phyloP scores from a whole-genome alignment of 2,329 filamentous ascomycete genomes.

The Plenodomus tracheiphilus region DNA sequence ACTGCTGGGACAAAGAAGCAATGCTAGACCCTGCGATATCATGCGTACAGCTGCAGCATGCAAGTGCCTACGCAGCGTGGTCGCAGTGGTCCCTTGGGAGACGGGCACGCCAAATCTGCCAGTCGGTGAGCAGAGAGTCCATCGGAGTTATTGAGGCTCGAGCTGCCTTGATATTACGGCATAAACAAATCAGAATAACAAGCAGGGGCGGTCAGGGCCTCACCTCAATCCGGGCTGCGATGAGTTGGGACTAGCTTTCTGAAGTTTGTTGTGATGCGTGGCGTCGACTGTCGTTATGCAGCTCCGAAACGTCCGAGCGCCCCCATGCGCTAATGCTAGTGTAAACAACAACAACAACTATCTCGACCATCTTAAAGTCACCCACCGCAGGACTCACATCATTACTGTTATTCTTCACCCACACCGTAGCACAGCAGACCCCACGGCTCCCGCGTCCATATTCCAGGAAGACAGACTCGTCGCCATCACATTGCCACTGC shows the following conservation, averaged over 20 bases:
- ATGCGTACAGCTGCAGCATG: conserved; percentile 15
- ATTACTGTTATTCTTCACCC: conserved; percentile 42
- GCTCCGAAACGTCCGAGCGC: conserved; percentile 25
- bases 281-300: conserved; percentile 17
- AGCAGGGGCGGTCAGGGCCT: conserved; percentile 8
- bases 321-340: conserved; percentile 15
- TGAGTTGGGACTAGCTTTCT: conserved; percentile 23
- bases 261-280: conserved; percentile 4
- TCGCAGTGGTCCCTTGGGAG: conserved; percentile 9
- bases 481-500: conserved; percentile 15
- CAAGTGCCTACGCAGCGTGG: neutral
- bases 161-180: conserved; percentile 6
- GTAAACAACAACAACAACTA: conserved; percentile 32
- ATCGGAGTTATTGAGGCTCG: no score
- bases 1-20: conserved; percentile 1
- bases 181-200: conserved; percentile 4
- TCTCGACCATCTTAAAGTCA: conserved; percentile 28
- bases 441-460: conserved; percentile 23
- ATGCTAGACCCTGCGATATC: conserved; percentile 30
- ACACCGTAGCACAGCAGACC: conserved; percentile 19
- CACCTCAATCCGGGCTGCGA: conserved; percentile 16
- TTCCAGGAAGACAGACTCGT: conserved; percentile 13
- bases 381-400: conserved; percentile 39
- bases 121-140: neutral
- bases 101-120: neutral